Evolutionary conservation across 306 rosid species (phyloP).

Genomic region (Alnus rubra): DNA sequence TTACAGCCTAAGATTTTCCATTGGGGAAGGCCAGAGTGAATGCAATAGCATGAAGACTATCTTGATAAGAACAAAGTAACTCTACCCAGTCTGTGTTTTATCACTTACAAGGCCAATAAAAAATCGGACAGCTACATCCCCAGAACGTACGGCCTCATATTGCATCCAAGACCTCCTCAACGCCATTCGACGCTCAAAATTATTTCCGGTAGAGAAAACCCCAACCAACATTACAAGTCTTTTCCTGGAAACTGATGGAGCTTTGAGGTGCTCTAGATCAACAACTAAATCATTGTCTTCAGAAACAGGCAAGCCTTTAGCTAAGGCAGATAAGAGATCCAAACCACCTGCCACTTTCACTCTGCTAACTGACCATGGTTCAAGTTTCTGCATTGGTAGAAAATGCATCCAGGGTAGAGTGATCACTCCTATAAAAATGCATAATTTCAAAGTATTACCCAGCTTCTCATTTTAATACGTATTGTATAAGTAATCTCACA

Average conservation of each 20-base stretch:
- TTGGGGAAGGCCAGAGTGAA: constrained; percentile 15
- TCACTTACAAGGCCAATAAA: constrained; percentile 93
- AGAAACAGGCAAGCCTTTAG: constrained; percentile 86
- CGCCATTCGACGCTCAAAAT: constrained; percentile 94
- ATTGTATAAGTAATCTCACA: constrained; percentile 36
- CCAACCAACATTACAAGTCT: constrained; percentile 76
- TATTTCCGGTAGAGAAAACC: constrained; percentile 87
- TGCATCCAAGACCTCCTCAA: constrained; percentile 98
- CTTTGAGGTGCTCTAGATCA: constrained; percentile 70
- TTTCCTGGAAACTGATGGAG: constrained; percentile 61
- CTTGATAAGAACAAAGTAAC: constrained; percentile 17
- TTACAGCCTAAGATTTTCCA: constrained; percentile 7
- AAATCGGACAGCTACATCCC: constrained; percentile 85
- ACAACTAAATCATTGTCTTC: constrained; percentile 69
- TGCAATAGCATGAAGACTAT: constrained; percentile 17
- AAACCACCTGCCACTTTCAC: constrained; percentile 67
- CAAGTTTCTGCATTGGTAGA: constrained; percentile 76
- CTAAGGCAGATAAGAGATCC: constrained; percentile 70
- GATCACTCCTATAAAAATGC: constrained; percentile 22
- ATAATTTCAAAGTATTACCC: constrained; percentile 2
- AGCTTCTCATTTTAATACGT: constrained; percentile 4
- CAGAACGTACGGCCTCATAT: constrained; percentile 70
- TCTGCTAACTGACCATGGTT: constrained; percentile 78
- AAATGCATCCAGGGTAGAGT: constrained; percentile 23
- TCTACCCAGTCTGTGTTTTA: constrained; percentile 13